Evolutionary conservation across 202 grass and related monocot species (phyloP).

Genomic region (Carex sylvatica): DNA sequence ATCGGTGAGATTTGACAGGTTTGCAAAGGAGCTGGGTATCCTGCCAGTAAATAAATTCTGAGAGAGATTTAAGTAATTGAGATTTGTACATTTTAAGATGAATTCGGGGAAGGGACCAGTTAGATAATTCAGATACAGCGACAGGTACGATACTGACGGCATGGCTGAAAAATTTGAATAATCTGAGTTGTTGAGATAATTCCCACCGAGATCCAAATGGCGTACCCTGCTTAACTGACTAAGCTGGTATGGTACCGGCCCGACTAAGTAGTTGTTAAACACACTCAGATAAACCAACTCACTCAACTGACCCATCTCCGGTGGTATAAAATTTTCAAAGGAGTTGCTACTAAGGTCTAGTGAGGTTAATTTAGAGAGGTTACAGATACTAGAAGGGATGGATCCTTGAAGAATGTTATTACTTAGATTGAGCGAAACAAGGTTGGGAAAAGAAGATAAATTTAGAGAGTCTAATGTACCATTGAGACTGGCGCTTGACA

Average conservation of each 20-base stretch:
- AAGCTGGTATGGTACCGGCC: not conserved
- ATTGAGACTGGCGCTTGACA: slow-evolving; percentile 33
- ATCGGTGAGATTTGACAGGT: no score
- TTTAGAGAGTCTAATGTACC: slow-evolving; percentile 54
- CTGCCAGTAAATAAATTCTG: no score
- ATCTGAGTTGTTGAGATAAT: no score
- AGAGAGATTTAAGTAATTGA: no score
- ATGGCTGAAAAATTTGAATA: no score
- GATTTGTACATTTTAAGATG: no score
- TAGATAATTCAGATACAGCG: no score
- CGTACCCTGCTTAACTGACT: no score
- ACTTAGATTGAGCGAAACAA: slow-evolving; percentile 55
- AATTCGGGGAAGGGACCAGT: no score
- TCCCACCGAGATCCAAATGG: no score
- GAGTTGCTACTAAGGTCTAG: slow-evolving; percentile 29
- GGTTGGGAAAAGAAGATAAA: slow-evolving; percentile 35
- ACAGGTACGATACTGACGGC: no score
- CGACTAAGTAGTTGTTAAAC: slow-evolving; percentile 27
- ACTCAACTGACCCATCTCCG: slow-evolving; percentile 26
- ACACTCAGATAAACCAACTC: slow-evolving; percentile 31
- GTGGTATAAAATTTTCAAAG: slow-evolving; percentile 23
- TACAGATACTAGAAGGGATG: slow-evolving; percentile 32
- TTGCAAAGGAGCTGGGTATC: no score
- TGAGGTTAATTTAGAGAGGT: slow-evolving; percentile 22
- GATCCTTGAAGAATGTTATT: slow-evolving; percentile 27